Percentiles rank a stretch among this genome's conserved stretches.
Conservation (phyloP, 2,329 filamentous ascomycete species). For the Colletotrichum destructivum region DNA sequence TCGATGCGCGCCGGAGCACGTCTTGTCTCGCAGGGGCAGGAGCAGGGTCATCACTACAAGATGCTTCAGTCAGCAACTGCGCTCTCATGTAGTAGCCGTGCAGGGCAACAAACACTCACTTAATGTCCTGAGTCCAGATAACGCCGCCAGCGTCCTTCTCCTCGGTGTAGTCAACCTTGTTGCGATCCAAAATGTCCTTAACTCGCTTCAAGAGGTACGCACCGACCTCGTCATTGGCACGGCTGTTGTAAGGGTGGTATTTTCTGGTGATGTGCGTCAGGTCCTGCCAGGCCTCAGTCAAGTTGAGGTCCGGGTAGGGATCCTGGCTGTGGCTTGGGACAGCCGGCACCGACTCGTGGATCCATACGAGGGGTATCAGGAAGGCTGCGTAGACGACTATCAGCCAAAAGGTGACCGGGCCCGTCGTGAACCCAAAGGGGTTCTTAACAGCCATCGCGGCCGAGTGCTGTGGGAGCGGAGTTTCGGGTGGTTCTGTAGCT, state of each 20-base stretch:
- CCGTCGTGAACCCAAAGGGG: conserved; percentile 83
- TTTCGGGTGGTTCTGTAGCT: too few species aligned
- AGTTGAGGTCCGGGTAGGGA: conserved; percentile 77
- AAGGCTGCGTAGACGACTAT: conserved; percentile 84
- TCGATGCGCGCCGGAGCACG: conserved; percentile 38
- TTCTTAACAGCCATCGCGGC: conserved; percentile 54
- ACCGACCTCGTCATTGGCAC: conserved; percentile 84
- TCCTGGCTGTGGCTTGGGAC: conserved; percentile 67
- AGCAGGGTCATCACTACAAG: background rate
- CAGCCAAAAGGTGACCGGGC: conserved; percentile 86
- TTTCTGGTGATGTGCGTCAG: conserved; percentile 80
- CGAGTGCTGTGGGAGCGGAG: conserved; percentile 37
- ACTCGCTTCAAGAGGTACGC: conserved; percentile 82
- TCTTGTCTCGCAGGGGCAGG: background rate
- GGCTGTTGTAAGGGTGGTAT: conserved; percentile 93
- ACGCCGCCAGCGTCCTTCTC: conserved; percentile 54
- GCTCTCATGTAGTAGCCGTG: too few species aligned
- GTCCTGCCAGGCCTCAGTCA: conserved; percentile 90
- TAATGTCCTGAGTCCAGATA: conserved; percentile 45
- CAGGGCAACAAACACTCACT: conserved; percentile 32
- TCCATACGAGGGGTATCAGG: conserved; percentile 78
- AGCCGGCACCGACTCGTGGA: conserved; percentile 83
- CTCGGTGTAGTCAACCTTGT: conserved; percentile 64
- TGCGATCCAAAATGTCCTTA: conserved; percentile 76
- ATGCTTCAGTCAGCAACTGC: background rate